Base-by-base conservation (phyloP, 768 basidiomycete genomes). In the Hydnum rufescens region DNA sequence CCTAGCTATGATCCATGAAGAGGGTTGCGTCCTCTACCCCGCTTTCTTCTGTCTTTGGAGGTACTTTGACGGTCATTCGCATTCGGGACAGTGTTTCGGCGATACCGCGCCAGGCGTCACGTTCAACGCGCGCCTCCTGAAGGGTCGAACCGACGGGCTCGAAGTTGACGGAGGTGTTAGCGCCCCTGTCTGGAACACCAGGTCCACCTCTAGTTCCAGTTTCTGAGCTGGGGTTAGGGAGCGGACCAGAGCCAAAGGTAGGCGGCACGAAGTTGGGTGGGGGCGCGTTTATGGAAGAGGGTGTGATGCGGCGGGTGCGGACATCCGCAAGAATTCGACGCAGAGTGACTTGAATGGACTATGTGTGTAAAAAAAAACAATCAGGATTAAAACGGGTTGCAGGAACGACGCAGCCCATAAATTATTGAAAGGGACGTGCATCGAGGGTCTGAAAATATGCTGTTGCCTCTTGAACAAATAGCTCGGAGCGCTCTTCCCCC, bases 41-140 rank as follows among this genome's bases (percentile, higher is more conserved):
- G n/a, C n/a, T n/a, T n/a, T n/a, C n/a, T n/a, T n/a, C n/a, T n/a
- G n/a, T 23, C 49, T 25, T n/a, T 26, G 30, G 22, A 34, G 6
- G 8, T 31, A 32, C 36, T 49, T 54, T 25, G 51, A 39, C 19
- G 23, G 18, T 22, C 42, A 29, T 18, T n/a, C n/a, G n/a, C n/a
- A n/a, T n/a, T n/a, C n/a, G n/a, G n/a, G n/a, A n/a, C n/a, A 55
- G 44, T 23, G 54, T 30, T 5, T 42, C 53, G 23, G 44, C 53
- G n/a, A 56, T 56, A 8, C 55, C 55, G 1, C 55, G 31, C 55
- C 55, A 56, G n/a, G 55, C 55, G 16, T 32, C 55, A 31, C 48
- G 49, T 54, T 56, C 55, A 44, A 44, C 55, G 4, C 55, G 56
- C 13, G 49, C 52, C 42, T 56, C 55, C 32, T 56, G 55, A 4